A percentile compares a stretch with the other conserved stretches of the same genome.
phyloP scores from a whole-genome alignment of 164 flowering plant genomes.

The Stephania cephalantha region DNA sequence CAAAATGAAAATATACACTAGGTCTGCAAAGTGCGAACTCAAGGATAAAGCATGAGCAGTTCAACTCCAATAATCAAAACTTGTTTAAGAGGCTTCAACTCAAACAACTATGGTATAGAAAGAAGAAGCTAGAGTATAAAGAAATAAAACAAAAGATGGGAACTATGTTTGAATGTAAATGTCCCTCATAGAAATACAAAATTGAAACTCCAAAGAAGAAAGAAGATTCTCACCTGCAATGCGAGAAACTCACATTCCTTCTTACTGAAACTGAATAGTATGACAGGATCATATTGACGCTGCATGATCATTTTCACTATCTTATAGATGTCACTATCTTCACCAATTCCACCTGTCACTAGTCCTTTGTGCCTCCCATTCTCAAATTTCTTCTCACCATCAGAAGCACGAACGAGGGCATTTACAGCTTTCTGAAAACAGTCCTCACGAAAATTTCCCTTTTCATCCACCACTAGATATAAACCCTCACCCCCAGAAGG shows the following conservation, averaged over 20 bases:
- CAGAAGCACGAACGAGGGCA: slow-evolving; percentile 70
- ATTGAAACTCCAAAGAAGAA: not conserved
- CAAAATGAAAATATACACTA: too few relatives aligned
- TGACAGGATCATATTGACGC: slow-evolving; percentile 98
- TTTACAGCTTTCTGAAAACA: slow-evolving; percentile 93
- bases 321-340: slow-evolving; percentile 94
- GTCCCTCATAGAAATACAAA: not conserved
- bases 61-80: too few relatives aligned
- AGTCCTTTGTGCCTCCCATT: slow-evolving; percentile 78
- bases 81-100: too few relatives aligned
- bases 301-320: slow-evolving; percentile 94
- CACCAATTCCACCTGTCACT: slow-evolving; percentile 53
- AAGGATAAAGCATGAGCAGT: too few relatives aligned
- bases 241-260: slow-evolving; percentile 98
- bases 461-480: slow-evolving; percentile 92
- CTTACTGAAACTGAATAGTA: slow-evolving; percentile 97
- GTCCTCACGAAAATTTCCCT: slow-evolving; percentile 91
- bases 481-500: slow-evolving; percentile 90
- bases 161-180: not conserved
- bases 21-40: too few relatives aligned
- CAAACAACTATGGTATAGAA: not conserved
- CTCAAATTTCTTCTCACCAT: slow-evolving; percentile 62
- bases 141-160: not conserved
- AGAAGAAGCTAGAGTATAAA: not conserved
- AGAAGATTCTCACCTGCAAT: slow-evolving; percentile 64